Conservation (phyloP, 352 stramenopile genomes). For the Phytophthora tentaculata region DNA sequence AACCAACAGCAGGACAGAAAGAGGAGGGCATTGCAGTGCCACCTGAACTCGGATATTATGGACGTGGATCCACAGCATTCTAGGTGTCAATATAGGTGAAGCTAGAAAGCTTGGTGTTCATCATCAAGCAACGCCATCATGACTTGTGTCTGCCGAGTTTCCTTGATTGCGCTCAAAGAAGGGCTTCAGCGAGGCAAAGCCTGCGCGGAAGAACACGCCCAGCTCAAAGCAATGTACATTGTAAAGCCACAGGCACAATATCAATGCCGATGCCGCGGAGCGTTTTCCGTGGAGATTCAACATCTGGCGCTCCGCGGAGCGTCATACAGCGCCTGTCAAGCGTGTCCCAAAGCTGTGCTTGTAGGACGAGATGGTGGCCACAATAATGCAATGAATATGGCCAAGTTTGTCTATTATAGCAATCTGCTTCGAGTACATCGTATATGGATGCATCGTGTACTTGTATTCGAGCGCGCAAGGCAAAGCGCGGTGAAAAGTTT, state of each 20-base stretch:
- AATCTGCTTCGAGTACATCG: no score
- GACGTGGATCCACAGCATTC: background rate
- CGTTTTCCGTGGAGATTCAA: constrained; percentile 30
- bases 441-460: no score
- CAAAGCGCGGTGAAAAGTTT: constrained; percentile 35
- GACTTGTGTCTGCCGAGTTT: background rate
- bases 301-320: constrained; percentile 22
- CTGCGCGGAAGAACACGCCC: constrained; percentile 26
- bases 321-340: constrained; percentile 22
- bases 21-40: constrained; percentile 6
- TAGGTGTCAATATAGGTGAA: background rate
- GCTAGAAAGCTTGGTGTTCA: background rate
- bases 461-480: background rate
- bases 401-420: background rate
- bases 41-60: constrained; percentile 18
- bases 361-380: no score
- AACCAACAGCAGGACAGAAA: constrained; percentile 29
- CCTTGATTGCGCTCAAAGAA: constrained; percentile 22
- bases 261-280: background rate
- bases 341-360: constrained; percentile 32
- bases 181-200: constrained; percentile 14
- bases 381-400: background rate
- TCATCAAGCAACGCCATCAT: background rate
- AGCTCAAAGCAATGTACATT: constrained; percentile 29
- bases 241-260: background rate